Evolutionary conservation across 306 rosid species (phyloP).

Genomic region (Fragaria vesca): DNA sequence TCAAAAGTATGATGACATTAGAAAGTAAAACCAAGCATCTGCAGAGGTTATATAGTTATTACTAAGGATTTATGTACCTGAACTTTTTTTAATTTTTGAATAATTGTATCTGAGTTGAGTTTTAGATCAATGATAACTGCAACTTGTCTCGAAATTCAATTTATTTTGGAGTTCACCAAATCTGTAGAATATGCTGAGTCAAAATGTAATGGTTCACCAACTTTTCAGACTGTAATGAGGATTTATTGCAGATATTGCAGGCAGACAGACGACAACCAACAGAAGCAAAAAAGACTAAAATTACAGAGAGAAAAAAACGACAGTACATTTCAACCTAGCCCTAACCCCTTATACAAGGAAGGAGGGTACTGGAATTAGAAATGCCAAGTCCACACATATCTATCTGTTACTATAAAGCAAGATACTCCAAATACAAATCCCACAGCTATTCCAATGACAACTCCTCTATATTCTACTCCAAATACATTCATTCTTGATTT

Average conservation of each 20-base stretch:
- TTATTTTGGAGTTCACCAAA: too few relatives aligned
- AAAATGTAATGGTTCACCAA: too few relatives aligned
- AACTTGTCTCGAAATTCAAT: too few relatives aligned
- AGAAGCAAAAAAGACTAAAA: too few relatives aligned
- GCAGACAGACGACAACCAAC: too few relatives aligned
- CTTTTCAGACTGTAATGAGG: too few relatives aligned
- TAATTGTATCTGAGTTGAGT: too few relatives aligned
- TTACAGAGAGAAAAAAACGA: too few relatives aligned
- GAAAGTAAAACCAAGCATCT: background rate
- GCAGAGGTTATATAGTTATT: background rate
- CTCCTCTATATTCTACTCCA: background rate
- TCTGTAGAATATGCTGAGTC: too few relatives aligned
- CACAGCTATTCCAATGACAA: slow-evolving; percentile 24
- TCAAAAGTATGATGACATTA: background rate
- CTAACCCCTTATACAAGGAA: background rate
- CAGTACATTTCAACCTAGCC: background rate
- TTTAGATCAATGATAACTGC: too few relatives aligned
- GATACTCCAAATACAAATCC: slow-evolving; percentile 28
- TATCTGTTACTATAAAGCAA: slow-evolving; percentile 4
- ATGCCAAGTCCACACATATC: background rate
- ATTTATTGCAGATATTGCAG: too few relatives aligned
- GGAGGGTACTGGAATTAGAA: background rate
- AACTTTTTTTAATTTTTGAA: too few relatives aligned
- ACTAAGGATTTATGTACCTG: background rate
- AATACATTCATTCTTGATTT: slow-evolving; percentile 3